Evolutionary conservation across 768 basidiomycete species (phyloP).

Genomic region (Naganishia kalamii): DNA sequence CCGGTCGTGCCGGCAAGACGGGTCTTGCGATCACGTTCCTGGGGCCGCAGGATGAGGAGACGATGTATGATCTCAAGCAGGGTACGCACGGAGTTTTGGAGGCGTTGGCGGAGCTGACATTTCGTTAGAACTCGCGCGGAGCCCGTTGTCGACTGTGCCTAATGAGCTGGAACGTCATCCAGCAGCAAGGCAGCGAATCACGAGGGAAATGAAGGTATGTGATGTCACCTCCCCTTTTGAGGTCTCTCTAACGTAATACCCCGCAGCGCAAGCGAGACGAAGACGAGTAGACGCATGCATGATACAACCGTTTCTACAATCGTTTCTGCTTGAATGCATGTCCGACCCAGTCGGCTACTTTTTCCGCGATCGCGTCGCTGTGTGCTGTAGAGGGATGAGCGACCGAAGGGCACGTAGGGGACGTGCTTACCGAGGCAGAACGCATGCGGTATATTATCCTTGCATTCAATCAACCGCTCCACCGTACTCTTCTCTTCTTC

Average conservation of each 20-base stretch:
- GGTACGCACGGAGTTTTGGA: constrained; percentile 51
- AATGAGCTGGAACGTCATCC: constrained; percentile 84
- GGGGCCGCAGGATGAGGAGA: constrained; percentile 83
- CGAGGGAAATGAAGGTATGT: constrained; percentile 70
- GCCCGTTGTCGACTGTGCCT: constrained; percentile 83
- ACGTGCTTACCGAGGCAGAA: constrained; percentile 63
- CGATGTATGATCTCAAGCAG: constrained; percentile 97
- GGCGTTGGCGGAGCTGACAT: background rate
- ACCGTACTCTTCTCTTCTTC: constrained; percentile 20
- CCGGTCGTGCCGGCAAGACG: constrained; percentile 93
- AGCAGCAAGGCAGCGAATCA: constrained; percentile 80
- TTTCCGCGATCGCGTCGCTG: constrained; percentile 28
- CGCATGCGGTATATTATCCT: constrained; percentile 58
- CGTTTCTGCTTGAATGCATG: constrained; percentile 12
- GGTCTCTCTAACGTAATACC: background rate
- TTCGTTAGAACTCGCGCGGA: constrained; percentile 77
- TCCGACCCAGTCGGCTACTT: constrained; percentile 21
- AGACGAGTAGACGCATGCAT: too few relatives aligned
- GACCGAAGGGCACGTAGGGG: background rate
- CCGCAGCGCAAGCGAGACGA: constrained; percentile 14
- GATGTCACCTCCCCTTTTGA: background rate
- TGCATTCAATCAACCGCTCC: constrained; percentile 51
- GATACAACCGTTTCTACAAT: background rate
- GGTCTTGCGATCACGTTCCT: constrained; percentile 93
- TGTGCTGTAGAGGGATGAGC: constrained; percentile 20